Evolutionary conservation across 2,329 filamentous ascomycete species (phyloP).

Genomic region (Bipolaris zeicola): DNA sequence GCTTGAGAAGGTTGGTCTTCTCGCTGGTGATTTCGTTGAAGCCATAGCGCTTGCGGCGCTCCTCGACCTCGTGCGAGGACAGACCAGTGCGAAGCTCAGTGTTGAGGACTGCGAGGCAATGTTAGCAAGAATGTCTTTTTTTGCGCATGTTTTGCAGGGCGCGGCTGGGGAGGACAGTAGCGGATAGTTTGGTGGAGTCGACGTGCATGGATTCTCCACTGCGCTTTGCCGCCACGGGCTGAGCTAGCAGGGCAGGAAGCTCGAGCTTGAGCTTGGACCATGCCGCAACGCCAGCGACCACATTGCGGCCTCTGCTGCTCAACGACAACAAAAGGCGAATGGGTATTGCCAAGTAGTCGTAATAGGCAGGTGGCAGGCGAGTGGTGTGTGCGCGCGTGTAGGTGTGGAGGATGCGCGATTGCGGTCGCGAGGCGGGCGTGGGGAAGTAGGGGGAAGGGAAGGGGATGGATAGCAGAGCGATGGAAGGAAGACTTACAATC

Average conservation of each 20-base stretch:
- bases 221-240: slow-evolving; percentile 18
- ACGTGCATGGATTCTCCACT: slow-evolving; percentile 28
- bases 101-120: slow-evolving; percentile 54
- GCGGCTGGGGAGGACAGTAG: slow-evolving; percentile 2
- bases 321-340: slow-evolving; percentile 21
- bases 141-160: slow-evolving; percentile 2
- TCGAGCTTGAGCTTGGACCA: slow-evolving; percentile 27
- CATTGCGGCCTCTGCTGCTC: slow-evolving; percentile 9
- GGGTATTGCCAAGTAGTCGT: not conserved
- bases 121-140: slow-evolving; percentile 8
- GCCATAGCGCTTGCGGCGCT: slow-evolving; percentile 68
- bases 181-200: slow-evolving; percentile 25
- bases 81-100: slow-evolving; percentile 72
- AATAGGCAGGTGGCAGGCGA: not conserved
- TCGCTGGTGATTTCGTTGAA: slow-evolving; percentile 75
- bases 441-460: not conserved
- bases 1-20: slow-evolving; percentile 76
- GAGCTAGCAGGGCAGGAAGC: slow-evolving; percentile 14
- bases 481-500: slow-evolving; percentile 49
- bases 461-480: not conserved
- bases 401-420: not conserved
- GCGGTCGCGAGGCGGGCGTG: not conserved
- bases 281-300: slow-evolving; percentile 16
- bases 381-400: not conserved
- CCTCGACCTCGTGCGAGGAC: slow-evolving; percentile 63